These are phyloP conservation scores for Ascobolus immersus DNA, from an alignment of 495 filamentous ascomycete genomes.

Conservation along the genomic window DNA sequence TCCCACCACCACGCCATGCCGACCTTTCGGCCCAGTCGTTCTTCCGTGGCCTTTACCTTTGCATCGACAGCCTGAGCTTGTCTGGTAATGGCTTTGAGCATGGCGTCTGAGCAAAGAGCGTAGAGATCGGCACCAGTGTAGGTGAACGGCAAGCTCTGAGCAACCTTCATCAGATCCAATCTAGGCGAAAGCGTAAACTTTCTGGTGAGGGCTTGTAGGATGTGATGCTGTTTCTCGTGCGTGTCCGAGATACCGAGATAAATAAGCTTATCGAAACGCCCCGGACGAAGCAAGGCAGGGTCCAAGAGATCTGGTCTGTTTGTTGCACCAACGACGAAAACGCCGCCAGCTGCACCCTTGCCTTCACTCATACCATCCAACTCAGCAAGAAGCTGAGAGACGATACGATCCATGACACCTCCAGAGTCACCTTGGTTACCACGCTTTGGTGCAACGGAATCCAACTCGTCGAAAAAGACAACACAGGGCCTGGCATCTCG, in stretches of 20 bases:
- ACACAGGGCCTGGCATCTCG: conserved; percentile 90
- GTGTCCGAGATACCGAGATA: conserved; percentile 91
- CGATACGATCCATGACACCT: conserved; percentile 97
- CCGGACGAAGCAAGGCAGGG: conserved; percentile 68
- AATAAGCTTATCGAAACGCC: conserved; percentile 96
- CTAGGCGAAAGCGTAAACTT: conserved; percentile 71
- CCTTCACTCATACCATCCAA: conserved; percentile 93
- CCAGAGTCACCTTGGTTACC: conserved; percentile 96
- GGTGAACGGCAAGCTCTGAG: conserved; percentile 65
- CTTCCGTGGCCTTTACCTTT: conserved; percentile 43
- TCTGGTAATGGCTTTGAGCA: conserved; percentile 92
- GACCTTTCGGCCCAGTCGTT: conserved; percentile 18
- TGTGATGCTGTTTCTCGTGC: conserved; percentile 83
- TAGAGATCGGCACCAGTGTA: conserved; percentile 96
- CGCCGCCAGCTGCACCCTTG: conserved; percentile 53
- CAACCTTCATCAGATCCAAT: conserved; percentile 46
- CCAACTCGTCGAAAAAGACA: conserved; percentile 95
- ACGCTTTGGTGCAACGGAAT: conserved; percentile 88
- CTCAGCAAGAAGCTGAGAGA: conserved; percentile 82
- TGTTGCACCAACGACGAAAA: conserved; percentile 93
- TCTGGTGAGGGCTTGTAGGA: conserved; percentile 76
- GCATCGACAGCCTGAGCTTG: conserved; percentile 63
- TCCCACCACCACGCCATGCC: conserved; percentile 88
- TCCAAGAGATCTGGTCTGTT: conserved; percentile 88
- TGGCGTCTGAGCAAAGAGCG: conserved; percentile 84